Evolutionary conservation across 78 protist species (phyloP).

Genomic region (Emiliania huxleyi): DNA sequence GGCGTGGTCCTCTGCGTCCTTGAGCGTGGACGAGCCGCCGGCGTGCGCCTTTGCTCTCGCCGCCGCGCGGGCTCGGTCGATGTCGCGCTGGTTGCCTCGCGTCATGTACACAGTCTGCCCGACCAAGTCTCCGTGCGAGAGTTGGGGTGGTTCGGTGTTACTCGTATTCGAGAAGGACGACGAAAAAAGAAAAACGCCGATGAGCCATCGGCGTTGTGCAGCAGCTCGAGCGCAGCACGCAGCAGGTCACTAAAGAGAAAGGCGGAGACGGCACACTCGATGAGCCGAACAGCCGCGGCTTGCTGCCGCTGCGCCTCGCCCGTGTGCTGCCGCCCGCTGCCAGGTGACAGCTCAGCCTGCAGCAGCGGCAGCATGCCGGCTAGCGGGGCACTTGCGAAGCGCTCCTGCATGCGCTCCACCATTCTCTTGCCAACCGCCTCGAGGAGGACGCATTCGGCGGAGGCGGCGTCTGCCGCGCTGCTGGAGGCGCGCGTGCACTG

Average conservation of each 20-base stretch:
- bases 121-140: too few species aligned
- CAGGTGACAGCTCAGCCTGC: neutral
- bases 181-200: too few species aligned
- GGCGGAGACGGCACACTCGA: neutral
- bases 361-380: neutral
- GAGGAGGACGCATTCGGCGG: neutral
- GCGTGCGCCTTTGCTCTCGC: neutral
- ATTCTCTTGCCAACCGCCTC: too few species aligned
- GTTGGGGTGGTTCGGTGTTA: too few species aligned
- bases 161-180: too few species aligned
- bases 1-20: neutral
- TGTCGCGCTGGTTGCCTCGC: neutral
- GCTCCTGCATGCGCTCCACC: too few species aligned
- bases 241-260: constrained; percentile 22
- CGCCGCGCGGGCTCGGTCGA: neutral
- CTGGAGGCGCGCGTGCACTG: neutral
- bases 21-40: neutral
- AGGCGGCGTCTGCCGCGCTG: neutral
- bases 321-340: too few species aligned
- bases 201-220: constrained; percentile 10
- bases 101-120: too few species aligned
- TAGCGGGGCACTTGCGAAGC: too few species aligned
- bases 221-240: neutral
- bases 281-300: neutral
- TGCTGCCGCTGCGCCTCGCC: too few species aligned